These are phyloP conservation scores for Periglandula ipomoeae DNA, from an alignment of 2,329 filamentous ascomycete species.

Conservation along the genomic window DNA sequence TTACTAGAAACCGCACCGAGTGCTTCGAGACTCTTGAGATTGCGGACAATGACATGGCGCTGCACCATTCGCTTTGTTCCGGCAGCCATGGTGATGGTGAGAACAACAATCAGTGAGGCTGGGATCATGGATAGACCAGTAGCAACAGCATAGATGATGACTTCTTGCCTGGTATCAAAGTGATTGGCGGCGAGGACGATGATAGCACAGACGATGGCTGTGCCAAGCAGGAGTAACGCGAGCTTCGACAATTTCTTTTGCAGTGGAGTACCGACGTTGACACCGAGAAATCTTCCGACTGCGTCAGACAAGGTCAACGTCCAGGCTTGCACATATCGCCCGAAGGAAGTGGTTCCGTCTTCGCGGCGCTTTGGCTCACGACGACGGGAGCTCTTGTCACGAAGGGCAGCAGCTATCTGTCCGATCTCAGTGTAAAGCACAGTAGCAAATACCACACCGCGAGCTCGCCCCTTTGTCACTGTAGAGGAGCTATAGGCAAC, in stretches of 20 bases:
- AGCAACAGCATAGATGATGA: slow-evolving; percentile 35
- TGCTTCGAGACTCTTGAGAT: slow-evolving; percentile 41
- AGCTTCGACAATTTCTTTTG: slow-evolving; percentile 62
- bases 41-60: slow-evolving; percentile 42
- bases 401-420: slow-evolving; percentile 44
- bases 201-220: slow-evolving; percentile 39
- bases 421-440: slow-evolving; percentile 55
- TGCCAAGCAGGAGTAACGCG: slow-evolving; percentile 56
- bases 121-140: slow-evolving; percentile 41
- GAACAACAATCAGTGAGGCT: slow-evolving; percentile 38
- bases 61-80: slow-evolving; percentile 46
- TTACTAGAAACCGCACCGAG: slow-evolving; percentile 43
- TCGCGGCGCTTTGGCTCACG: slow-evolving; percentile 33
- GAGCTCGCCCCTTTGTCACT: slow-evolving; percentile 51
- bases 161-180: slow-evolving; percentile 28
- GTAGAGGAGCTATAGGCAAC: slow-evolving; percentile 55
- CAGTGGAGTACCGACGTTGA: slow-evolving; percentile 54
- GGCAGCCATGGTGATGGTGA: slow-evolving; percentile 51
- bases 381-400: slow-evolving; percentile 24
- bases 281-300: slow-evolving; percentile 37
- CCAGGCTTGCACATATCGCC: slow-evolving; percentile 26
- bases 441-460: slow-evolving; percentile 51
- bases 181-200: slow-evolving; percentile 35
- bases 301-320: slow-evolving; percentile 26
- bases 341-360: slow-evolving; percentile 26